Evolutionary conservation across 2,329 filamentous ascomycete species (phyloP), one percentile per base, ranked within the genome.

Genomic region (Juglanconis sp.): DNA sequence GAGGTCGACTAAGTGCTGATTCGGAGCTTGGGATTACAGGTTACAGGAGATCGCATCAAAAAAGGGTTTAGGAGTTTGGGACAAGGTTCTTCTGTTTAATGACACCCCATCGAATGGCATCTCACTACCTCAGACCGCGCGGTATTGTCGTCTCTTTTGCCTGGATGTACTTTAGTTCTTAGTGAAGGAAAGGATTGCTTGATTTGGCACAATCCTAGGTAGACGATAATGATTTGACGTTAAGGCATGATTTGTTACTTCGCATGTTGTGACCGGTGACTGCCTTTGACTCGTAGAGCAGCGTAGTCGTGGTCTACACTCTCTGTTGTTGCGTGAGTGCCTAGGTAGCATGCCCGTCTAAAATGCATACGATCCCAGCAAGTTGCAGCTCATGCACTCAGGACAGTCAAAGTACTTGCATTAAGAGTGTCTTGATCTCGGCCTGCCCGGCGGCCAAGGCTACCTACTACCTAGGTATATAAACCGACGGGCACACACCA

Each of bases 1-100:
- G 95, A 99, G 87, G 95, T 99, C 76, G 95, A 99, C 86, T 99
- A 96, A 83, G 72, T 66, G 62, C 50, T 49, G 44, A 44, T 34
- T 48, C 35, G 35, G 51, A 56, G 53, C 40, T 31, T 49, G 38
- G 58, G 61, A 38, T 58, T 59, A 59, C 32, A 64, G 53, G 59
- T 61, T 55, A 64, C 67, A 57, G 67, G 68, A 65, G 65, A 69
- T 68, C 63, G 67, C 66, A 68, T 67, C 47, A 75, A 78, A 78
- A 77, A 71, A 72, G 72, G 66, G 69, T 72, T 67, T 71, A 73
- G 75, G 74, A 72, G 73, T 72, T 76, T 73, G 71, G 72, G 70
- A 66, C 65, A 71, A 66, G 67, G 71, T 66, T 68, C 60, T 58
- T 63, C 50, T 53, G 53, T 44, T 73, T 57, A 32, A 57, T 69